phyloP scores from a whole-genome alignment of 2,329 filamentous ascomycete genomes.

The Chlorencoelia australis region DNA sequence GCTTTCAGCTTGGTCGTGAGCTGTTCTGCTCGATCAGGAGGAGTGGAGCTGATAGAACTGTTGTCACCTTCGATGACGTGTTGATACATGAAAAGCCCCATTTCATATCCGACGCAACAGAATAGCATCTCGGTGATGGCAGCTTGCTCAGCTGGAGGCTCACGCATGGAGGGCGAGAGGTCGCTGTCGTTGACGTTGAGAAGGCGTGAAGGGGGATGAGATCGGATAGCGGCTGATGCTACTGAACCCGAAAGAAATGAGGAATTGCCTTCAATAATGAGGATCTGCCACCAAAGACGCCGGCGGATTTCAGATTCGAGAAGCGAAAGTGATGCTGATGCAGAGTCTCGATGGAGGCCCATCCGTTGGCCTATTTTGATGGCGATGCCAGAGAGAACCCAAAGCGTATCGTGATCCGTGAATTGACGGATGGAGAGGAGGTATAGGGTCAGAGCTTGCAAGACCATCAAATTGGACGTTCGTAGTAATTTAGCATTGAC shows the following conservation, averaged over 20 bases:
- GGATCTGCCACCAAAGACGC: constrained; percentile 56
- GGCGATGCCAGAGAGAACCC: constrained; percentile 42
- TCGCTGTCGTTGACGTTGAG: constrained; percentile 1
- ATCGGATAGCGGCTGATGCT: too few relatives aligned
- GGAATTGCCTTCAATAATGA: constrained; percentile 37
- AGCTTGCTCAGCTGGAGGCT: constrained; percentile 1
- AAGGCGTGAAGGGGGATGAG: too few relatives aligned
- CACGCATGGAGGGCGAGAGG: background rate
- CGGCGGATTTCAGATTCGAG: constrained; percentile 60
- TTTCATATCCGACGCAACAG: too few relatives aligned
- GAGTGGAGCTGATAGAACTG: too few relatives aligned
- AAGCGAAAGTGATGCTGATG: constrained; percentile 42
- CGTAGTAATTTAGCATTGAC: constrained; percentile 58
- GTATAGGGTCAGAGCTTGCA: background rate
- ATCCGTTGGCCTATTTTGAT: constrained; percentile 59
- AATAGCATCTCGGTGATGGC: too few relatives aligned
- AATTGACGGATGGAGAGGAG: background rate
- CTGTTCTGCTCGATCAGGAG: too few relatives aligned
- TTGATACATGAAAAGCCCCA: too few relatives aligned
- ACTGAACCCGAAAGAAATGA: background rate
- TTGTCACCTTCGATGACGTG: too few relatives aligned
- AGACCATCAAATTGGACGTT: constrained; percentile 34
- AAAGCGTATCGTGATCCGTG: background rate
- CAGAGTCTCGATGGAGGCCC: constrained; percentile 55
- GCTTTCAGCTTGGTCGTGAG: too few relatives aligned